A percentile compares a stretch with the other conserved stretches of the same genome.
phyloP scores from a whole-genome alignment of 805 yeast species.

The Candida ipomoeae region DNA sequence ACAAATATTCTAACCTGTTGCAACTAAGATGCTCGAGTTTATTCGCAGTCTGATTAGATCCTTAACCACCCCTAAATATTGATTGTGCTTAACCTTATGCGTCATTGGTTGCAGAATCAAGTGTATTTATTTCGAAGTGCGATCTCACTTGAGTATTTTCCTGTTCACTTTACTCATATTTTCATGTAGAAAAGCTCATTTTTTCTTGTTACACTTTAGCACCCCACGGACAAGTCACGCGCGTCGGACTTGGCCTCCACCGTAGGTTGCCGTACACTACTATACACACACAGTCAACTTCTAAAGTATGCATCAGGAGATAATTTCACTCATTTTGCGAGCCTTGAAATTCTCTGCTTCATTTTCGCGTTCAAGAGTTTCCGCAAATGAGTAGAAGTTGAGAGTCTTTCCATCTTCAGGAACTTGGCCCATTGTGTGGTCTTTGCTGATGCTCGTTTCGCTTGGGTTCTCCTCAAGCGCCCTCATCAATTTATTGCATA shows the following conservation, averaged over 20 bases:
- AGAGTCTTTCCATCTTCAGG: conserved; percentile 18
- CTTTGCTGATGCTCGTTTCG: not conserved
- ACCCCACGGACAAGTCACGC: too few relatives aligned
- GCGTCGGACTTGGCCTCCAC: too few relatives aligned
- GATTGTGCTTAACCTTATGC: not conserved
- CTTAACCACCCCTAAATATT: not conserved
- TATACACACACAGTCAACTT: too few relatives aligned
- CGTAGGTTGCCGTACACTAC: too few relatives aligned
- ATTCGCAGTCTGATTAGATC: not conserved
- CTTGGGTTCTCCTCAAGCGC: conserved; percentile 3
- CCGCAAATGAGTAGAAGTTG: conserved; percentile 31
- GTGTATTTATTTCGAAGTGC: not conserved
- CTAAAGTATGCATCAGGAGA: not conserved
- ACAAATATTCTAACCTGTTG: not conserved
- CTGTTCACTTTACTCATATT: not conserved
- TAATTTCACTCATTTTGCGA: conserved; percentile 5
- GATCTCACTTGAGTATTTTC: not conserved
- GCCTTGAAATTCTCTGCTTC: conserved; percentile 10
- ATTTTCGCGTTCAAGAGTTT: conserved; percentile 23
- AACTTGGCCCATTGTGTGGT: not conserved
- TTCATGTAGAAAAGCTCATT: too few relatives aligned
- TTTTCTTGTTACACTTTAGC: too few relatives aligned
- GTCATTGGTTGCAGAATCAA: not conserved
- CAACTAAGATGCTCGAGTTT: not conserved
- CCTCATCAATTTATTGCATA: conserved; percentile 5